These are phyloP conservation scores for Pythium monospermum DNA, from an alignment of 352 stramenopile species.

Conservation along the genomic window DNA sequence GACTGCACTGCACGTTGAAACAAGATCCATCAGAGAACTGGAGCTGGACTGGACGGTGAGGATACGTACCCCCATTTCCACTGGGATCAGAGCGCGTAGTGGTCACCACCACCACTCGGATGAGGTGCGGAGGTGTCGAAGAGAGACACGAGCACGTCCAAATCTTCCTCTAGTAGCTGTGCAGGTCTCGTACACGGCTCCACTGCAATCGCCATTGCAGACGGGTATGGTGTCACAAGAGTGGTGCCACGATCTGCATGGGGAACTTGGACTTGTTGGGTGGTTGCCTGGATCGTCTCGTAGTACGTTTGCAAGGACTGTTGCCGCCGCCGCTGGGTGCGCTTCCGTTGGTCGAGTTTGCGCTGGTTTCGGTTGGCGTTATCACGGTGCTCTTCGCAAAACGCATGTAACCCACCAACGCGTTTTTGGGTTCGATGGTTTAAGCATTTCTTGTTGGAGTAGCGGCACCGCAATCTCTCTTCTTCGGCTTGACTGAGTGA, in stretches of 20 bases:
- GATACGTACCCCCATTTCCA: too few species aligned
- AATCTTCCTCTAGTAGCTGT: slow-evolving; percentile 16
- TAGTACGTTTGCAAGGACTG: slow-evolving; percentile 16
- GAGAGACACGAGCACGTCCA: slow-evolving; percentile 14
- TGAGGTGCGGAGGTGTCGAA: slow-evolving; percentile 1
- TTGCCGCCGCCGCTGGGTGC: slow-evolving; percentile 13
- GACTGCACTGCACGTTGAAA: too few species aligned
- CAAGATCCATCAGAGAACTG: too few species aligned
- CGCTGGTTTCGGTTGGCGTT: slow-evolving; percentile 24
- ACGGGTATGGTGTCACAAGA: too few species aligned
- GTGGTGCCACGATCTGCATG: too few species aligned
- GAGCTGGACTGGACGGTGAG: too few species aligned
- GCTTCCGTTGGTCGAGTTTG: slow-evolving; percentile 17
- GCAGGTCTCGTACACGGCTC: slow-evolving; percentile 9
- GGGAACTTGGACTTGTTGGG: not conserved
- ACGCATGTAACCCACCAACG: slow-evolving; percentile 20
- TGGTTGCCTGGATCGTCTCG: slow-evolving; percentile 11
- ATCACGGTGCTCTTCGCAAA: slow-evolving; percentile 23
- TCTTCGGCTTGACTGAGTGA: too few species aligned
- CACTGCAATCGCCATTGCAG: too few species aligned
- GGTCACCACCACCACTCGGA: not conserved
- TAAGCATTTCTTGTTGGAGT: slow-evolving; percentile 23
- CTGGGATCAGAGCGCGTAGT: not conserved
- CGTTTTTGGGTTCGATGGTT: slow-evolving; percentile 18
- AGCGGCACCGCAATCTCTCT: slow-evolving; percentile 19